Conservation (phyloP, 2,329 filamentous ascomycete genomes). For the Cytospora piceae region DNA sequence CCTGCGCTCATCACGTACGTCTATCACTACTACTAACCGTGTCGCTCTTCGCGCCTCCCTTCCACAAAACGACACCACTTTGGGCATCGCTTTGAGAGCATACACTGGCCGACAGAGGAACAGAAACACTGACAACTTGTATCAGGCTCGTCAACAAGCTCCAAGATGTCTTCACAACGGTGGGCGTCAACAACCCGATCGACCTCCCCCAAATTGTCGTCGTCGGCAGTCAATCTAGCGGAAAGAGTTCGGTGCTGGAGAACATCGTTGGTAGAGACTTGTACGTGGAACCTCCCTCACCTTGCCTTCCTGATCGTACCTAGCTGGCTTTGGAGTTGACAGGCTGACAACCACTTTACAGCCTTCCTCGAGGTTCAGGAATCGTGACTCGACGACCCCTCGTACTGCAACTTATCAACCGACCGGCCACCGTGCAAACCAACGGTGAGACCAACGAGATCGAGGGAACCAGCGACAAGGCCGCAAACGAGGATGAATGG, state of each 20-base stretch:
- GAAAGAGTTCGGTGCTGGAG: slow-evolving; percentile 98
- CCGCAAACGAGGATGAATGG: slow-evolving; percentile 89
- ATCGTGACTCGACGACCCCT: slow-evolving; percentile 96
- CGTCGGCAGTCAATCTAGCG: slow-evolving; percentile 97
- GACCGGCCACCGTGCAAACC: slow-evolving; percentile 62
- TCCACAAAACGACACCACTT: neutral
- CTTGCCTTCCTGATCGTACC: neutral
- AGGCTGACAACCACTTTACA: slow-evolving; percentile 43
- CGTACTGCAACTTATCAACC: slow-evolving; percentile 97
- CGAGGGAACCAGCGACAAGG: slow-evolving; percentile 73
- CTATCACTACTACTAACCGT: slow-evolving; percentile 24
- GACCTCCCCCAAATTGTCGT: slow-evolving; percentile 98
- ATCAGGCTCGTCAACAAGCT: slow-evolving; percentile 92
- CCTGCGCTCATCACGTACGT: slow-evolving; percentile 67
- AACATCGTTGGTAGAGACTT: slow-evolving; percentile 99
- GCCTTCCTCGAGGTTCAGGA: slow-evolving; percentile 93
- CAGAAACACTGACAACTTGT: slow-evolving; percentile 34
- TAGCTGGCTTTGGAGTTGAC: neutral
- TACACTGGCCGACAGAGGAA: neutral
- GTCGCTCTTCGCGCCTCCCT: slow-evolving; percentile 11
- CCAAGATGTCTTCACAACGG: slow-evolving; percentile 98
- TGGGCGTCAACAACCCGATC: slow-evolving; percentile 98
- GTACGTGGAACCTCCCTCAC: slow-evolving; percentile 59
- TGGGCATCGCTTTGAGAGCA: neutral
- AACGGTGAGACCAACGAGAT: slow-evolving; percentile 76